Conservation (phyloP, 148 eudicot species). For the Arbutus unedo region DNA sequence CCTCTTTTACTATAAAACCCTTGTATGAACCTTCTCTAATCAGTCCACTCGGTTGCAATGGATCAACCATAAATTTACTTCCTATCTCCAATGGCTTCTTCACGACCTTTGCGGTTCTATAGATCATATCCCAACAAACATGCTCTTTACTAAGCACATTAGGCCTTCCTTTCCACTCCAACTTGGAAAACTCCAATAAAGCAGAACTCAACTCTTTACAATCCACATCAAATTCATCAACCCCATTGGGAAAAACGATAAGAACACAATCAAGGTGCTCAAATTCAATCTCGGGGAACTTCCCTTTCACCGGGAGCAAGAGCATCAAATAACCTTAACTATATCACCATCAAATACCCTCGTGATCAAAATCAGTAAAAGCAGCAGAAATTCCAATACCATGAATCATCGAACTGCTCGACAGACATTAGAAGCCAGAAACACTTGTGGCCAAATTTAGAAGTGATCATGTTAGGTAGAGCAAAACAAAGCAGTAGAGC, state of each 20-base stretch:
- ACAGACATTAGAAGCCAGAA: too few species aligned
- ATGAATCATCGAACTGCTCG: too few species aligned
- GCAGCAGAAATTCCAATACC: too few species aligned
- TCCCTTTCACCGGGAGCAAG: slow-evolving; percentile 70
- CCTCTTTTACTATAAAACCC: slow-evolving; percentile 53
- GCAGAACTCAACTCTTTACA: slow-evolving; percentile 40
- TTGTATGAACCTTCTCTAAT: slow-evolving; percentile 61
- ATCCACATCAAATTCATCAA: slow-evolving; percentile 43
- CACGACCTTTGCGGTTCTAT: slow-evolving; percentile 72
- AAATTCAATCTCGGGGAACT: slow-evolving; percentile 72
- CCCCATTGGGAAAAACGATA: slow-evolving; percentile 54
- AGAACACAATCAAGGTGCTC: slow-evolving; percentile 92
- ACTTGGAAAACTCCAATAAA: slow-evolving; percentile 40
- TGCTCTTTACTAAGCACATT: slow-evolving; percentile 86
- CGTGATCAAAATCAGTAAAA: too few species aligned
- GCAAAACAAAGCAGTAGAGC: too few species aligned
- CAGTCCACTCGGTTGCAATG: slow-evolving; percentile 50
- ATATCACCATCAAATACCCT: too few species aligned
- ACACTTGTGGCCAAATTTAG: too few species aligned
- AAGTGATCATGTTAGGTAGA: too few species aligned
- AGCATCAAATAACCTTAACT: too few species aligned
- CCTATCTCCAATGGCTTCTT: slow-evolving; percentile 53
- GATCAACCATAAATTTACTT: slow-evolving; percentile 39
- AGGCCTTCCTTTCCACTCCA: slow-evolving; percentile 84
- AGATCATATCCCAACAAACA: slow-evolving; percentile 83